Base-by-base conservation (phyloP, 2,329 filamentous ascomycete genomes). In the Neocucurbitaria cava region DNA sequence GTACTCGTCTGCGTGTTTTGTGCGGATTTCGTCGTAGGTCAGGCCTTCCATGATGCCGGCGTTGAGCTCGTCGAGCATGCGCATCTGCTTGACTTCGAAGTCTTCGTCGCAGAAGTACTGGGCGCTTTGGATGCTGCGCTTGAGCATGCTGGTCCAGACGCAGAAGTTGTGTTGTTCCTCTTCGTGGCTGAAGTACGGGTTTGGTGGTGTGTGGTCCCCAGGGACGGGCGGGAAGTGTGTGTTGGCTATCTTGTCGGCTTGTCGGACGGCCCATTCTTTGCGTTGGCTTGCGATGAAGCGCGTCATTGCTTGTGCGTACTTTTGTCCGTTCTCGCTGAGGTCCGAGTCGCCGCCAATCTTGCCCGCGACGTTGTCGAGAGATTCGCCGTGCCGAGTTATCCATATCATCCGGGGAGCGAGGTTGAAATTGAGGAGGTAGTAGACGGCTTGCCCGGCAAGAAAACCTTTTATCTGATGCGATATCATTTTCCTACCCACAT, bases 81-180 rank as follows among this genome's bases (percentile, higher is more conserved):
- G 90, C 92, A 94, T 96, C 65, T 96, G 91, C 80, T 99, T 99
- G 66, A 96, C 88, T 63, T 98, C 95, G 73, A 94, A 76, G 49
- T 96, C 91, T 20, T 98, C 94, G 61, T 98, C 95, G 64, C 96
- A 90, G 74, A 98, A 99, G 74, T 90, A 89, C 61, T 95, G 87
- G 0, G 90, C 92, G 0, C 93, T 96, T 71, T 96, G 87, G 46
- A 95, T 88, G 56, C 91, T 92, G 61, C 95, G 90, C 72, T 90
- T 89, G 59, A 99, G 85, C 94, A 98, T 98, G 2, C 91, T 96
- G 0, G 94, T 97, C 95, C 95, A 99, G 15, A 99, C 91, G 75
- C 95, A 99, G 73, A 97, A 98, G 72, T 92, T 92, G 80, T 96
- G 96, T 69, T 90, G 85, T 24, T 78, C 76, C 18, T 62, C 58